Evolutionary conservation across 2,329 filamentous ascomycete genomes (phyloP), one percentile per base, ranked within the genome.

Genomic region (Incumbomyces lentus): DNA sequence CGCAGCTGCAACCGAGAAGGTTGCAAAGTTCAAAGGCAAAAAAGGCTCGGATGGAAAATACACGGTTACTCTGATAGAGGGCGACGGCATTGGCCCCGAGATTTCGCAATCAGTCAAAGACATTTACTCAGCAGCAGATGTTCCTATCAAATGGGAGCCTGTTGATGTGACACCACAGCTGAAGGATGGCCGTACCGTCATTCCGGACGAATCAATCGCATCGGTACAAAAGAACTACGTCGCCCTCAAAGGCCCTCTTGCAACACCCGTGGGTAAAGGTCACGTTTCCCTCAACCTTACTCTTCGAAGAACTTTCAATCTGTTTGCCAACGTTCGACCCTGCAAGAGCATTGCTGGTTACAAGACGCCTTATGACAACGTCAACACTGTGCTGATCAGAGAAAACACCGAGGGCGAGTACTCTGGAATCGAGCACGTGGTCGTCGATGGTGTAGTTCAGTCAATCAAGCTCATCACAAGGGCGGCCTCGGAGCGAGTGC

Each of bases 351-450:
- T 98, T 59, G 86, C 85, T 56, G 92, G 92, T 62, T 98, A 84
- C 84, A 95, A 96, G 82, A 98, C 92, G 45, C 88, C 90, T 54
- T 96, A 96, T 75, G 90, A 96, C 68, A 80, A 85, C 61, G 92
- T 98, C 64, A 85, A 98, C 72, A 95, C 89, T 33, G 87, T 95
- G 62, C 76, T 98, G 65, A 96, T 98, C 72, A 86, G 92, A 70
- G 92, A 98, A 76, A 98, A 98, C 79, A 96, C 92, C 59, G 92
- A 96, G 79, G 92, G 92, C 68, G 92, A 96, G 77, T 98, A 98
- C 81, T 95, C 87, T 35, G 92, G 92, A 53, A 96, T 98, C 61
- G 92, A 98, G 78, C 92, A 98, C 73, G 81, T 95, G 49, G 92
- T 96, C 30, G 88, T 96, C 18, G 89, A 96, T 60, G 92, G 92